Evolutionary conservation across 306 rosid genomes (phyloP), one percentile per base, ranked within the genome.

Genomic region (Phaseolus lunatus): DNA sequence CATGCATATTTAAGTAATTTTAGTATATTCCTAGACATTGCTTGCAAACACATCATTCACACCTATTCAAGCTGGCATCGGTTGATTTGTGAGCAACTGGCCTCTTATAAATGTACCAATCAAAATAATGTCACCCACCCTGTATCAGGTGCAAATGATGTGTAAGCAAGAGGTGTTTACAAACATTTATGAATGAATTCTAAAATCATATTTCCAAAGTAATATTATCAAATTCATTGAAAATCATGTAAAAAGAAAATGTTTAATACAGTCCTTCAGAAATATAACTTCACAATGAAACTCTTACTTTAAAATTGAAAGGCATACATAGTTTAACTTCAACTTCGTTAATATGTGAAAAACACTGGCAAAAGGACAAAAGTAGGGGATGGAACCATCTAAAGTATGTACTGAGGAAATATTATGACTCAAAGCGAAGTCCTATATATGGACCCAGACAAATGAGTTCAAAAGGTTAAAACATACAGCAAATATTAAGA

Each of bases 141-240:
- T 20, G 20, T 14, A 23, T 63, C 9, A 7, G 44, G 59, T 65
- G 57, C 23, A 58, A 67, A 67, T 73, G 62, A 44, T n/a, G 57
- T 50, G 33, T 10, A 47, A 26, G 49, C 67, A 72, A 63, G 50
- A 35, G 35, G 67, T 11, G 57, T 11, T 11, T 1, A 39, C 16
- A 70, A 29, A 53, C 47, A 47, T 53, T 58, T 68, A 70, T 53
- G 31, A 70, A 64, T 26, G 62, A n/a, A 16, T 37, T 27, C 43
- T 45, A 47, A 72, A 66, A 73, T 72, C 18, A 1, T 14, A 61
- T 61, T 52, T 43, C 11, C 64, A 9, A n/a, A 33, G 68, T 18
- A 63, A 63, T 58, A 22, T 67, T 58, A 22, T 67, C 67, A 72
- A 71, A 65, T 45, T 78, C 67, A 67, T 18, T 10, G 56, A 67